Conservation (phyloP, 2,329 filamentous ascomycete species). For the Aspergillus tubingensis region DNA sequence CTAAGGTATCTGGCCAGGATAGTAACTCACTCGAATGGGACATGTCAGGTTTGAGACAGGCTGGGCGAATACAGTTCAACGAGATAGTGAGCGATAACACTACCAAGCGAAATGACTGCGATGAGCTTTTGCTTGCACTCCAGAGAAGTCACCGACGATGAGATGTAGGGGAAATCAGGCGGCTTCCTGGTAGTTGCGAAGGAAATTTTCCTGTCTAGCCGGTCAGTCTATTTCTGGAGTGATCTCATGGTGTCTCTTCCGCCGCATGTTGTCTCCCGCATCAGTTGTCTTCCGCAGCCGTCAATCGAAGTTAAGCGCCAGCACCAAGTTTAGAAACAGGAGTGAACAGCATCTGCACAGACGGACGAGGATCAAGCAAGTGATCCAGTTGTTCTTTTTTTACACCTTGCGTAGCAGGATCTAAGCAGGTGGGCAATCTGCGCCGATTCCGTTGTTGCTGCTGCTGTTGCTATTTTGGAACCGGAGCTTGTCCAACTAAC, state of each 20-base stretch:
- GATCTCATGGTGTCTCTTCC: neutral
- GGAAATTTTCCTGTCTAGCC: no score
- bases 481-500: neutral
- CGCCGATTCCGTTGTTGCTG: neutral
- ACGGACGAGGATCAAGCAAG: neutral
- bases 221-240: neutral
- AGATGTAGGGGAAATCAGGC: neutral
- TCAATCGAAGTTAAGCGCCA: neutral
- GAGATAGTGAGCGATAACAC: slow-evolving; percentile 11
- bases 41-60: neutral
- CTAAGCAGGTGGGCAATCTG: neutral
- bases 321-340: neutral
- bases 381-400: neutral
- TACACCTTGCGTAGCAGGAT: neutral
- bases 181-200: neutral
- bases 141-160: neutral
- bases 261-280: neutral
- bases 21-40: neutral
- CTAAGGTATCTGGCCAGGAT: neutral
- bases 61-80: neutral
- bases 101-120: slow-evolving; percentile 2
- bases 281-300: neutral
- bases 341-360: neutral
- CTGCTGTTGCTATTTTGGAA: slow-evolving; percentile 3
- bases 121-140: neutral